A percentile compares a stretch with the other conserved stretches of the same genome.
phyloP scores from a whole-genome alignment of 805 yeast species.

The Schizosaccharomyces japonicus region DNA sequence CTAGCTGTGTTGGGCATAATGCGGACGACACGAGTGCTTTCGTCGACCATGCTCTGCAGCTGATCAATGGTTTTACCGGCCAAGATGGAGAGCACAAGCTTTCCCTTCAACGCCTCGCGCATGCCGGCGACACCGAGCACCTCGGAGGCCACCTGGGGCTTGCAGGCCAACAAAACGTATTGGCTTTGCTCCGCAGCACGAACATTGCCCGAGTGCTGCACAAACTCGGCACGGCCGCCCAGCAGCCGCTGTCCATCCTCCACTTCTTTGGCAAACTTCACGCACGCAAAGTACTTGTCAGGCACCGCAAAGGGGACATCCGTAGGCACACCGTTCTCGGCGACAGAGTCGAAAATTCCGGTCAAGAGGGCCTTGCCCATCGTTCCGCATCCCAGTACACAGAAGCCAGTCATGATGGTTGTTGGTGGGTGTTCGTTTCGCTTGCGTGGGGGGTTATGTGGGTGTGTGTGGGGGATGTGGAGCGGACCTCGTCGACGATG shows the following conservation, averaged over 20 bases:
- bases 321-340: conserved; percentile 8
- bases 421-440: not conserved
- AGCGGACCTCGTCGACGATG: too few species aligned
- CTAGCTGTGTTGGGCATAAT: conserved; percentile 95
- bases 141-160: conserved; percentile 54
- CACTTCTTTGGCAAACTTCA: conserved; percentile 29
- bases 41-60: conserved; percentile 22
- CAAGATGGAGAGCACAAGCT: conserved; percentile 52
- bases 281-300: conserved; percentile 52
- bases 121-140: conserved; percentile 29
- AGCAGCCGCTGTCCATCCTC: conserved; percentile 26
- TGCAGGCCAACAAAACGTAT: conserved; percentile 60
- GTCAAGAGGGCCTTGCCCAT: conserved; percentile 84
- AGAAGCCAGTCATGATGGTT: conserved; percentile 15
- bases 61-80: conserved; percentile 82
- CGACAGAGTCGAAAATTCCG: conserved; percentile 36
- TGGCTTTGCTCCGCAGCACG: conserved; percentile 40
- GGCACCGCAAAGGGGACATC: conserved; percentile 30
- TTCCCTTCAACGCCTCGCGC: conserved; percentile 22
- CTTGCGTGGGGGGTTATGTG: too few species aligned
- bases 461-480: too few species aligned
- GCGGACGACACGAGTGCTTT: conserved; percentile 35
- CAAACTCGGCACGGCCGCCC: conserved; percentile 27
- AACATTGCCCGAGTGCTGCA: conserved; percentile 24
- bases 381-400: conserved; percentile 79